Base-by-base conservation (phyloP, 2,329 filamentous ascomycete species). In the Phialocephala subalpina region DNA sequence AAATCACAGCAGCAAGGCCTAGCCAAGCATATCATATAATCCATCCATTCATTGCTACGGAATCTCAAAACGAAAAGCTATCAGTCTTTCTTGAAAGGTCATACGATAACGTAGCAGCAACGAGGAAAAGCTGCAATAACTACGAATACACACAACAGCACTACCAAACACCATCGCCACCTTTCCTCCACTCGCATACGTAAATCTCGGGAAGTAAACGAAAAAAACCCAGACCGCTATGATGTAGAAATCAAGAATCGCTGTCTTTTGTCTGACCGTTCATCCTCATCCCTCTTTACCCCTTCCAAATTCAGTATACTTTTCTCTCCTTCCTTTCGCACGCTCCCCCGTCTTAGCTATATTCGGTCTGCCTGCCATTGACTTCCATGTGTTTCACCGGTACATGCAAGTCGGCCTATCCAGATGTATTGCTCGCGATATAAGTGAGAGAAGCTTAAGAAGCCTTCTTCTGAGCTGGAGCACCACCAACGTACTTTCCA, bases 401-500 rank as follows among this genome's bases (percentile, higher is more conserved):
- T 55, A 63, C 56, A 57, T 29, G 4, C 42, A 59, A 45, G 18
- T 36, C 25, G 25, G 47, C 35, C 8, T 40, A 5, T 35, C 52
- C 56, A 36, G 57, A 55, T 59, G n/a, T 38, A 22, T 16, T 12
- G 18, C 14, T 36, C 49, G 22, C 12, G 12, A 36, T 58, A 9
- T 3, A 7, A 11, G 14, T 53, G 20, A 4, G 25, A 29, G 12
- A 16, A 27, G 47, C 70, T 71, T 74, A 75, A 45, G 73, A 72
- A 49, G 74, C 64, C 84, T 91, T 92, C 86, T 91, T 91, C 77
- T 88, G 71, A 69, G 79, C 84, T 42, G 84, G 82, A 47, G 82
- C 81, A 64, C 86, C 87, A 70, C 83, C 84, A 69, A 88, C 79
- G 81, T 95, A 96, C 79, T 88, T 90, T 81, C 86, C 87, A 73